phyloP scores from a whole-genome alignment of 2,329 filamentous ascomycete genomes.

The Pseudogymnoascus sp. region DNA sequence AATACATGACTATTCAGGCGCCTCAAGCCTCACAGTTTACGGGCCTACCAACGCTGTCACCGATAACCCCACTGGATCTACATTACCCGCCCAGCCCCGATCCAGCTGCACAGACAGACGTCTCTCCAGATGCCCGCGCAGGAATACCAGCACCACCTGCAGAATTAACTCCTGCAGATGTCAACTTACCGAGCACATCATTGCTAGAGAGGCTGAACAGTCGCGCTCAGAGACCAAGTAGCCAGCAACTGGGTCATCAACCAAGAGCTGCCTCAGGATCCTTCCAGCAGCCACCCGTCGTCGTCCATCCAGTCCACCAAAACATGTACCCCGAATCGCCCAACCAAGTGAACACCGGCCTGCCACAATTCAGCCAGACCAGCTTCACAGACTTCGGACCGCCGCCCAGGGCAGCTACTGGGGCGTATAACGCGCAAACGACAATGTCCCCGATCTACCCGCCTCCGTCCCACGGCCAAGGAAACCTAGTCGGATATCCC shows the following conservation, averaged over 20 bases:
- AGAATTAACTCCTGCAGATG: constrained; percentile 8
- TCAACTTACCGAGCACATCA: neutral
- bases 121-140: constrained; percentile 12
- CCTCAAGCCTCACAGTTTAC: neutral
- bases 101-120: neutral
- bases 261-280: neutral
- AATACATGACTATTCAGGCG: neutral
- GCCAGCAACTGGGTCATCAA: neutral
- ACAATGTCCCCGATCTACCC: constrained; percentile 16
- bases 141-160: constrained; percentile 6
- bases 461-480: constrained; percentile 13
- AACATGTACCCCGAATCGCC: neutral
- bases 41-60: neutral
- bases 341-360: neutral
- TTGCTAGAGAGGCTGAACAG: neutral
- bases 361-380: neutral
- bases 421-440: neutral
- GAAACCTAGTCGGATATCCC: neutral
- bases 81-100: constrained; percentile 4
- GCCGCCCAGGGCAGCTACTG: neutral
- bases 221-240: neutral
- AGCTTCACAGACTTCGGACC: neutral
- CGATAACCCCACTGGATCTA: constrained; percentile 8
- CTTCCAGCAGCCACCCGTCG: neutral
- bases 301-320: neutral